phyloP scores from a whole-genome alignment of 176 grass and related monocot species.

The Rhynchospora breviuscula region DNA sequence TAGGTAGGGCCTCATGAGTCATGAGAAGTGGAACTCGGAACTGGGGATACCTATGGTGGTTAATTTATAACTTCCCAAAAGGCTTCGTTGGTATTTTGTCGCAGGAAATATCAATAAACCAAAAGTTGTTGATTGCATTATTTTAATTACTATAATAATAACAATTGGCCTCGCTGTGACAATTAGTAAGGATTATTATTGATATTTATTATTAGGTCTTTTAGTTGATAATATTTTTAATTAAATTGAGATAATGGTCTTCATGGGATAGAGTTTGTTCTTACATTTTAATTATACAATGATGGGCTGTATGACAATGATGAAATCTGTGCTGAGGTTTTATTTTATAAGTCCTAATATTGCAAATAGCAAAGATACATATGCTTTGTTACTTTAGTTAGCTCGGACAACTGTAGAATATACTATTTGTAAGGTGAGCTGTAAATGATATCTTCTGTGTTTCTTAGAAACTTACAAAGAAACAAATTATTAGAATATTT shows the following conservation, averaged over 20 bases:
- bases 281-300: not conserved
- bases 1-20: not conserved
- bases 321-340: not conserved
- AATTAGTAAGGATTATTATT: not conserved
- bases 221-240: not conserved
- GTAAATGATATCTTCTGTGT: not conserved
- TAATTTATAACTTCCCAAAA: not conserved
- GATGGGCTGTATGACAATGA: not conserved
- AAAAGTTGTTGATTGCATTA: not conserved
- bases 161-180: not conserved
- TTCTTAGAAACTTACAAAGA: not conserved
- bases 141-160: conserved; percentile 13
- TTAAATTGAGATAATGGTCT: not conserved
- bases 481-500: not conserved
- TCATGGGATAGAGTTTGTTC: not conserved
- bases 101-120: not conserved
- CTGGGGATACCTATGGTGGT: not conserved
- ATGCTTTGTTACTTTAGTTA: not conserved
- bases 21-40: not conserved
- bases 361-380: not conserved
- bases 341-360: not conserved
- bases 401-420: not conserved
- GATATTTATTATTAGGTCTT: not conserved
- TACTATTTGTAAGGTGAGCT: not conserved
- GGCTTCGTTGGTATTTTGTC: not conserved